A percentile compares a stretch with the other conserved stretches of the same genome.
Conservation (phyloP, 495 filamentous ascomycete genomes). For the Annulohypoxylon moriforme region DNA sequence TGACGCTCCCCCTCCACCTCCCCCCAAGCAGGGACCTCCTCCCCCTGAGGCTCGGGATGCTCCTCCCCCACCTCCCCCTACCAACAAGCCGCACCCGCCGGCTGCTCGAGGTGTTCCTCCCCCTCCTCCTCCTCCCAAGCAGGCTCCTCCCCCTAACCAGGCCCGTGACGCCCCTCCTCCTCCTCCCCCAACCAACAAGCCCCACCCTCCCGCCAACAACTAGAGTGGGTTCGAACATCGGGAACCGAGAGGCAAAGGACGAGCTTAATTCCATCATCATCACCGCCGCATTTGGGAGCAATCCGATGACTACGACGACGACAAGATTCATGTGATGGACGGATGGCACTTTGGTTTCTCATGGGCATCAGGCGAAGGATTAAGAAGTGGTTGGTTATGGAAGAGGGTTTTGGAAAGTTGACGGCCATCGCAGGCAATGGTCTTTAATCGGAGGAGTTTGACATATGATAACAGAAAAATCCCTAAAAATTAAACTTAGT, state of each 20-base stretch:
- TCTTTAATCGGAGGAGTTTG: not conserved
- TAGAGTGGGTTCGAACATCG: not conserved
- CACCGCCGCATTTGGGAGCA: not conserved
- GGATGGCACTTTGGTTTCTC: not conserved
- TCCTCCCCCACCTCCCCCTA: not conserved
- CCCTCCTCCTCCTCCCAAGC: not conserved
- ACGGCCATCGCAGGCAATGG: constrained; percentile 10
- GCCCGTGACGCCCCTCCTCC: not conserved
- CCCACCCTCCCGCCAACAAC: constrained; percentile 2
- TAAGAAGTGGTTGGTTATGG: not conserved
- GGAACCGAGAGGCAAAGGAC: not conserved
- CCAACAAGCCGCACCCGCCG: not conserved
- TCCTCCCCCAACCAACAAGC: not conserved
- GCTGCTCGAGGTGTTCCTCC: not conserved
- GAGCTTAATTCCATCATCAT: not conserved
- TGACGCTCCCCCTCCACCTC: not conserved
- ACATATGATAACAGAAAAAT: not conserved
- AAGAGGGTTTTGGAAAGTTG: not conserved
- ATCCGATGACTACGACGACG: not conserved
- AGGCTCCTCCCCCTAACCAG: not conserved
- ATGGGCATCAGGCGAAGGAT: not conserved
- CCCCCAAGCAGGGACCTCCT: not conserved
- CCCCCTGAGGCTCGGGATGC: not conserved
- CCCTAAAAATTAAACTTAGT: not conserved
- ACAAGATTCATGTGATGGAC: not conserved